A percentile compares a stretch with the other conserved stretches of the same genome.
Evolutionary conservation across 129 eudicot genomes (phyloP).

Genomic region (Artemisia argyi): DNA sequence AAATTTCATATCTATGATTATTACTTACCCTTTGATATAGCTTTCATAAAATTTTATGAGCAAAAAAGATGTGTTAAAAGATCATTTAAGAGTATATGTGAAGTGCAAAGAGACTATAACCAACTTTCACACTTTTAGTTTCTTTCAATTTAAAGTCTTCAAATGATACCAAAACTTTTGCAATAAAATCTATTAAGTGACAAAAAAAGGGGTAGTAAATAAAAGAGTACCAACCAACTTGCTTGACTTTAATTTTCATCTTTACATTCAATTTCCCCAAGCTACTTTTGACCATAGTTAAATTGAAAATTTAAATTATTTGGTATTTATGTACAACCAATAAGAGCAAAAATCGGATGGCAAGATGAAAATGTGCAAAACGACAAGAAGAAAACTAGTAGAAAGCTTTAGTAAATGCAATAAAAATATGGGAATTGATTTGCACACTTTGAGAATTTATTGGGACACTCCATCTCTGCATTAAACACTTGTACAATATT

Average conservation of each 20-base stretch:
- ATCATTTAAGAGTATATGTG: background rate
- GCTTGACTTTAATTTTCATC: constrained; percentile 16
- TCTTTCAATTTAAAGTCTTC: background rate
- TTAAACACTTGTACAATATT: no score
- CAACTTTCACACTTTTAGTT: constrained; percentile 16
- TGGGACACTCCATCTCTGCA: no score
- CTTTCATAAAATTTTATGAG: background rate
- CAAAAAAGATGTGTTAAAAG: background rate
- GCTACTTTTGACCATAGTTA: background rate
- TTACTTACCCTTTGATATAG: background rate
- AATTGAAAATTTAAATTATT: background rate
- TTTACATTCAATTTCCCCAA: background rate
- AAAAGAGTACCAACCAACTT: constrained; percentile 3
- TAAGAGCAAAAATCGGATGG: background rate
- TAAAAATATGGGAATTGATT: no score
- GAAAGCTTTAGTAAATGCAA: no score
- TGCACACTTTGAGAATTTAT: no score
- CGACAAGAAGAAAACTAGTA: no score
- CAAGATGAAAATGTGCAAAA: no score
- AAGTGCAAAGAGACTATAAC: background rate
- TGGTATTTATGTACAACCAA: background rate
- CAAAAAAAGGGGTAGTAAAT: no score
- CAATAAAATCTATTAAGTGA: no score
- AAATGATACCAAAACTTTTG: no score
- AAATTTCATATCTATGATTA: no score